Evolutionary conservation across 306 rosid species (phyloP), one percentile per base, ranked within the genome.

Genomic region (Oxytropis ochrocephala): DNA sequence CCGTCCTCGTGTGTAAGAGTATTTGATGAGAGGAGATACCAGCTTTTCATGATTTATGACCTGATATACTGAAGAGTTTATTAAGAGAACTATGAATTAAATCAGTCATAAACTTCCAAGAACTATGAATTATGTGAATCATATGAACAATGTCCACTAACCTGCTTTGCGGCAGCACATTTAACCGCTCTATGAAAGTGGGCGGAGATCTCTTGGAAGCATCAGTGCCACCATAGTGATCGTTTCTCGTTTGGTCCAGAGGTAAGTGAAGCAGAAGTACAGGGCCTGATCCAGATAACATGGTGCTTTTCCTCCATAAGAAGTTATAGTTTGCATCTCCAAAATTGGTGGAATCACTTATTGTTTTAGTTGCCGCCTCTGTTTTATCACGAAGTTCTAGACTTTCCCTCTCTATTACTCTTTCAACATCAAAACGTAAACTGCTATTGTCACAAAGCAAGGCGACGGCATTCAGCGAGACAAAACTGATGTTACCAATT

Each of bases 231-330:
- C 53, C 64, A 64, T 7, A 39, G 35, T 36, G 49, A 38, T 57
- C 13, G 13, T 59, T 46, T 77, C 60, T 65, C 0, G 43, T 50
- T 24, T 51, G 84, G 63, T 73, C 66, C 53, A 85, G 58, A 32
- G 95, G 95, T 18, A 85, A 78, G 75, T 88, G 95, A 18, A 85
- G 87, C 60, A 88, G 60, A 24, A 85, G 81, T 36, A 83, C 89
- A 44, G 95, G 91, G 19, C 91, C 95, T 7, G 90, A 83, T 54
- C 89, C 89, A 55, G 85, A 61, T 38, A 60, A 50, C 50, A 75
- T 2, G 1, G 75, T 46, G 53, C 65, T 82, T 24, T 73, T 85
- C 62, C 80, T 84, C 87, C 82, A 87, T 29, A 65, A 38, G 36
- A 75, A 67, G n/a, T 70, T 80, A 54, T 59, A 52, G 49, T 75